Evolutionary conservation across 495 filamentous ascomycete genomes (phyloP), one percentile per base, ranked within the genome.

Genomic region (Delitschia confertaspora): DNA sequence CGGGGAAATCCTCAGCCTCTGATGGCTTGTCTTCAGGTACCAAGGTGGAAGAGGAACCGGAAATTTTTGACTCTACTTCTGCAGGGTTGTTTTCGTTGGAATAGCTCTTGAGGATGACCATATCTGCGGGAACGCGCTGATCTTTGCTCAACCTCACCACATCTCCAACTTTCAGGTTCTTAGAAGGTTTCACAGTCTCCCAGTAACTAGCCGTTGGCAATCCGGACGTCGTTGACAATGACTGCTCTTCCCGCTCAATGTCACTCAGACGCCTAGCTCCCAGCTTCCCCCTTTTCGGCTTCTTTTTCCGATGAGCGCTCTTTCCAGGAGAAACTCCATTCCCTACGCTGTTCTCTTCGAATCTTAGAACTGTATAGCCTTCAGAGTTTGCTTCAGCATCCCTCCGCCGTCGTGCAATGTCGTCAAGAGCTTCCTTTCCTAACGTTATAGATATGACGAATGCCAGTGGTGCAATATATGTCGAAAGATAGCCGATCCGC

Each of bases 321-420:
- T 47, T 60, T 34, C 36, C 38, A 6, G 39, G 45, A 7, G 38
- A 29, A 36, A 47, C 38, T 22, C 38, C 49, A 33, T 44, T 49
- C 38, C 42, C 47, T 11, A 40, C 44, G n/a, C 33, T 47, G 34
- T 33, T 49, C 21, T 63, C 54, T 2, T 57, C 75, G 51, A 95
- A 83, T 4, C 69, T 73, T 21, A 99, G 57, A 11, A 93, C 82
- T 2, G 75, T 82, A 56, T 91, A 96, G 36, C 76, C 76, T 63
- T 99, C 93, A 6, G 88, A 79, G 63, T 99, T 99, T 0, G 89
- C 88, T 65, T 96, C 93, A 10, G 80, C 78, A 66, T 99, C 93
- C 47, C 93, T 75, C 27, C 80, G 71, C 45, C 93, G 70, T 31
- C 93, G 69, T 34, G 75, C 80, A 56, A 99, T 83, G 65, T 99